These are phyloP conservation scores for Pestalotiopsis sp. DNA, from an alignment of 2,329 filamentous ascomycete genomes.

Conservation along the genomic window DNA sequence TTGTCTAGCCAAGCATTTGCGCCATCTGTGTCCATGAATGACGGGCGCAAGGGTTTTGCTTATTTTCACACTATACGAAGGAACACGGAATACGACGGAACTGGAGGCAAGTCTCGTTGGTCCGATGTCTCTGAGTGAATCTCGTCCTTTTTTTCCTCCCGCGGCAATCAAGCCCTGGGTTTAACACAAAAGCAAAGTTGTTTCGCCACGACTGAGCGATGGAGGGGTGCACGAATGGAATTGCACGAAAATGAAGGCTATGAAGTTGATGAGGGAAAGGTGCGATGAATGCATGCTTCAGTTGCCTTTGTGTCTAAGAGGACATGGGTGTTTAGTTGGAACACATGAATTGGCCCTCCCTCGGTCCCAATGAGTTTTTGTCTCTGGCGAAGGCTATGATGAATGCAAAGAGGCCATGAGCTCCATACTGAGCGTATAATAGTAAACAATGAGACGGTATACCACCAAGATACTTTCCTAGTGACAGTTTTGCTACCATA, in stretches of 20 bases:
- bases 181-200: neutral
- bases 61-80: constrained; percentile 3
- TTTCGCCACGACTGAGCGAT: neutral
- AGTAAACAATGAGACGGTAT: too few species aligned
- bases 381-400: too few species aligned
- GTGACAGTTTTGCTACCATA: too few species aligned
- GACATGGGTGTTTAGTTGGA: too few species aligned
- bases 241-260: neutral
- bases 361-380: too few species aligned
- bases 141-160: neutral
- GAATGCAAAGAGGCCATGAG: too few species aligned
- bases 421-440: too few species aligned
- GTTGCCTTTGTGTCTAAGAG: too few species aligned
- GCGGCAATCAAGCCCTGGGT: neutral
- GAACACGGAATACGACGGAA: neutral
- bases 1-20: constrained; percentile 4
- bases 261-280: neutral
- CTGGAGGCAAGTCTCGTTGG: neutral
- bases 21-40: neutral
- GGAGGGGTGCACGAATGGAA: neutral
- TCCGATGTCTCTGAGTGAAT: neutral
- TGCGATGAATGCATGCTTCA: too few species aligned
- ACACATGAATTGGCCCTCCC: too few species aligned
- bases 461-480: too few species aligned
- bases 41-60: neutral